Evolutionary conservation across 306 rosid genomes (phyloP), one percentile per base, ranked within the genome.

Genomic region (Vachellia collinsii): DNA sequence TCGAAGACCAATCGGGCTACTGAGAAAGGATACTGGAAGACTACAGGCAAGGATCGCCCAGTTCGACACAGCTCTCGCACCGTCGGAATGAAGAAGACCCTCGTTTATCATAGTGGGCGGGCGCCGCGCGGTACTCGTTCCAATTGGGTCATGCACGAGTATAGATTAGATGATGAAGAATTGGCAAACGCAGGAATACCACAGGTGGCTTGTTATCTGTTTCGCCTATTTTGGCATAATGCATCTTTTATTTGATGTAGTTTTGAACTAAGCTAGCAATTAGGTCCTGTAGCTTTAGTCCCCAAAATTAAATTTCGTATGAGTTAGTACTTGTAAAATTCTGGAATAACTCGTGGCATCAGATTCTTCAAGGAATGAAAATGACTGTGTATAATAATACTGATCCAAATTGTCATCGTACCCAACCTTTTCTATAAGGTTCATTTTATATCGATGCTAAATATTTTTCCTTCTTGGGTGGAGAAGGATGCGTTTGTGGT

Each of bases 71-170:
- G 66, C 3, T 58, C 81, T 23, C 81, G 87, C 56, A 59, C 12
- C 0, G 90, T 88, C 2, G 99, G 98, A 61, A 91, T 93, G 99
- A 95, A 95, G 90, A 95, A 95, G 72, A 95, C 99, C 3, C 97
- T 93, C 3, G 99, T 95, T 51, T 95, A 87, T 82, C 99, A 95
- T 38, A 56, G 59, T 3, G 99, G 99, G 8, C 84, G 99, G 3
- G 98, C 99, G 1, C 99, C 99, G 0, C 83, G 75, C 6, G 99
- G 98, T 1, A 76, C 58, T 0, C 88, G 99, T 7, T 84, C 90
- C 77, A 95, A 95, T 61, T 95, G 98, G 99, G 98, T 95, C 6
- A 95, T 95, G 99, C 99, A 95, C 50, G 99, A 95, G 79, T 95
- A 93, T 63, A 90, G 84, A 70, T 81, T 90, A 46, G 77, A 53